Conservation (phyloP, 371 early-diverging fungal genomes). For the Mortierella sp. region DNA sequence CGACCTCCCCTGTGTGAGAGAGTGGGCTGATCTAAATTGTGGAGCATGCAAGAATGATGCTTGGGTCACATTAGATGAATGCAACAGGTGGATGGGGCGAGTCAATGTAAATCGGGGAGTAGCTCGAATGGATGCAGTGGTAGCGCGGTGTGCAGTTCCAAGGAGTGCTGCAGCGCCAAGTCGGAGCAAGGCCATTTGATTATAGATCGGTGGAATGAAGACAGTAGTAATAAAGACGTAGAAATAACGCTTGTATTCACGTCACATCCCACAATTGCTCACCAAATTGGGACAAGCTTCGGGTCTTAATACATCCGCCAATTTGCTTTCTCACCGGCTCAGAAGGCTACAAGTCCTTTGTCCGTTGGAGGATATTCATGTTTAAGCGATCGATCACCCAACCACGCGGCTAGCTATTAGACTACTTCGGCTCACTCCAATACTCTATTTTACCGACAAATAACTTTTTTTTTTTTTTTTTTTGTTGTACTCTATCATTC, state of each 20-base stretch:
- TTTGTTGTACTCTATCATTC: background rate
- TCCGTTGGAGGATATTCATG: background rate
- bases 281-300: slow-evolving; percentile 12
- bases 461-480: background rate
- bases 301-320: too few relatives aligned
- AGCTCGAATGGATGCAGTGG: background rate
- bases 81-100: background rate
- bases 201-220: background rate
- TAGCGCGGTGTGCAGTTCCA: background rate
- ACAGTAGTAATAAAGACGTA: background rate
- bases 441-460: background rate
- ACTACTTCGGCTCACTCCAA: background rate
- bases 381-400: slow-evolving; percentile 3
- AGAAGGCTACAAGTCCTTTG: background rate
- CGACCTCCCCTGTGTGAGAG: background rate
- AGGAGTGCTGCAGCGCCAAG: background rate
- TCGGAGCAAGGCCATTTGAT: slow-evolving; percentile 7
- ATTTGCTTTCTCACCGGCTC: background rate
- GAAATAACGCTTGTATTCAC: background rate
- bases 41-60: background rate
- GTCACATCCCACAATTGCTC: slow-evolving; percentile 12
- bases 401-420: background rate
- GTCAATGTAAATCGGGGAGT: background rate
- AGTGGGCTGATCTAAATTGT: slow-evolving; percentile 2
- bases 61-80: background rate